A percentile compares a stretch with the other conserved stretches of the same genome.
Conservation (phyloP, 2,329 filamentous ascomycete genomes). For the Triangularia verruculosa region DNA sequence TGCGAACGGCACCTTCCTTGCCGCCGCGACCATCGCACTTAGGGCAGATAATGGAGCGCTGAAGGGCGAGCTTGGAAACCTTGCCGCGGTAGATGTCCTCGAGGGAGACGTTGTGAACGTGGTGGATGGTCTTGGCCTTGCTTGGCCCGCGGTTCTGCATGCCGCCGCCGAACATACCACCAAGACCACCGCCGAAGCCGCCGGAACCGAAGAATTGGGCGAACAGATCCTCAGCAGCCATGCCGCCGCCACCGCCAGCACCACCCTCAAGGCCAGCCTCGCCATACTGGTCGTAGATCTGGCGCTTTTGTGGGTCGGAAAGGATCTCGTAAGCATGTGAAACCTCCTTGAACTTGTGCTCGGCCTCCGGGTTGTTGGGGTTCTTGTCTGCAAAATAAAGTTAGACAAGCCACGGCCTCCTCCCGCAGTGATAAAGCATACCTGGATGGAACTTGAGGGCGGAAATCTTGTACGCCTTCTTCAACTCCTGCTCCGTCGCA, state of each 20-base stretch:
- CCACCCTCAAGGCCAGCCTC: constrained; percentile 94
- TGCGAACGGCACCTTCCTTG: constrained; percentile 96
- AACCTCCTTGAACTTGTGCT: constrained; percentile 98
- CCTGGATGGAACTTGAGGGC: constrained; percentile 83
- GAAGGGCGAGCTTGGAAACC: constrained; percentile 92
- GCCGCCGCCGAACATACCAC: constrained; percentile 74
- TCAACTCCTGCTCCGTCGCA: constrained; percentile 81
- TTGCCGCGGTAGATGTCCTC: constrained; percentile 99
- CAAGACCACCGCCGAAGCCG: constrained; percentile 69
- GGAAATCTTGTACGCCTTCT: constrained; percentile 83
- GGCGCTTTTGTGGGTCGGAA: constrained; percentile 86
- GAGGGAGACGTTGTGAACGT: constrained; percentile 96
- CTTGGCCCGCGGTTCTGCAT: constrained; percentile 74
- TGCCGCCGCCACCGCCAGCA: constrained; percentile 68
- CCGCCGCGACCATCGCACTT: constrained; percentile 93
- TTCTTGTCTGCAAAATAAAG: constrained; percentile 74
- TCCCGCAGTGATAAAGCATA: constrained; percentile 41
- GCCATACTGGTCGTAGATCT: constrained; percentile 94
- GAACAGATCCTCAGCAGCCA: constrained; percentile 95
- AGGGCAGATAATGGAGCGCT: constrained; percentile 95
- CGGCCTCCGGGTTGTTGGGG: constrained; percentile 83
- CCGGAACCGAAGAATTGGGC: constrained; percentile 90
- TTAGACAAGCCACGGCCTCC: not conserved
- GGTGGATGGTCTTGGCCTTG: constrained; percentile 93
- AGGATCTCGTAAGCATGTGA: constrained; percentile 95